These are phyloP conservation scores for Phytophthora uliginosa DNA, from an alignment of 352 stramenopile species.

Conservation along the genomic window DNA sequence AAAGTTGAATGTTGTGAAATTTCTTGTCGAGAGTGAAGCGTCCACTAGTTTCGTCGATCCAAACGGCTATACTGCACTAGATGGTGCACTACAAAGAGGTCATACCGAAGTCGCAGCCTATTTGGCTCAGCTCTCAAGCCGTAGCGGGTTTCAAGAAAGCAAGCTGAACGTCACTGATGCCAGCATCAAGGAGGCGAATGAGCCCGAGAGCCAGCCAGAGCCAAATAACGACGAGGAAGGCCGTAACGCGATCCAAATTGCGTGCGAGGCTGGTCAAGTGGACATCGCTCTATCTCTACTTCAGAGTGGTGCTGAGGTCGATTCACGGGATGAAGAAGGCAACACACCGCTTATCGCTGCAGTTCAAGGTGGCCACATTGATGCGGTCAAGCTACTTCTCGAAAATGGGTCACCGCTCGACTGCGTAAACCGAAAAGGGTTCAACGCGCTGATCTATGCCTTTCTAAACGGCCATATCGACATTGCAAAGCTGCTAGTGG, in stretches of 20 bases:
- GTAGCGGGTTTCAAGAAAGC: background rate
- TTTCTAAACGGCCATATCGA: background rate
- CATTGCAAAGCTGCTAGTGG: background rate
- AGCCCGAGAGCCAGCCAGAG: background rate
- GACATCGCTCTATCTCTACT: background rate
- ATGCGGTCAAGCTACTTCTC: background rate
- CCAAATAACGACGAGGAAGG: background rate
- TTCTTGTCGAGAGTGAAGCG: background rate
- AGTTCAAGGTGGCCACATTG: background rate
- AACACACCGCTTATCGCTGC: background rate
- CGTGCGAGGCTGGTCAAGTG: background rate
- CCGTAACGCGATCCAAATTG: background rate
- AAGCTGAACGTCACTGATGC: background rate
- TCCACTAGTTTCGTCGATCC: background rate
- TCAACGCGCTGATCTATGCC: background rate
- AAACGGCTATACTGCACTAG: background rate
- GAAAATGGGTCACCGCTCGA: background rate
- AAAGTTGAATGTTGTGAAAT: background rate
- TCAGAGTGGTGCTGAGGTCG: background rate
- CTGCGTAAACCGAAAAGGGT: background rate
- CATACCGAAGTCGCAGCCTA: background rate
- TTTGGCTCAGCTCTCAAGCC: background rate
- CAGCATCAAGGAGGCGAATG: background rate
- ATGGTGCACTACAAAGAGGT: background rate
- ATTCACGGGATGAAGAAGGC: background rate